Evolutionary conservation across 1,284 basidiomycete genomes (phyloP).

Genomic region (Phlebopus sp.): DNA sequence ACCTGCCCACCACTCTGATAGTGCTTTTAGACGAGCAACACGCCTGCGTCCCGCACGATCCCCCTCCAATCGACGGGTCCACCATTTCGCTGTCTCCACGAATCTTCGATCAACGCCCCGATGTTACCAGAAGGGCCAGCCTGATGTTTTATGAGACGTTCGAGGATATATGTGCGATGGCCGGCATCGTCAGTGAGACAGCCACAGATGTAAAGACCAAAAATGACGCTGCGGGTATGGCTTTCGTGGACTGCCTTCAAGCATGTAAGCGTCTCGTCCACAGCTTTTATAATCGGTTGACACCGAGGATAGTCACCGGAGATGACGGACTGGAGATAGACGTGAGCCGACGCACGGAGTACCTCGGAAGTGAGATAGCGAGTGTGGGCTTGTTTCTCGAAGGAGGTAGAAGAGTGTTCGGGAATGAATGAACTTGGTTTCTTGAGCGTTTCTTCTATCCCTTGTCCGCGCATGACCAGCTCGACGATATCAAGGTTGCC

Average conservation of each 20-base stretch:
- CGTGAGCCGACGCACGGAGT: constrained; percentile 68
- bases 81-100: constrained; percentile 47
- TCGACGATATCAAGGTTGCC: constrained; percentile 54
- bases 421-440: too few relatives aligned
- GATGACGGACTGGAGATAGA: constrained; percentile 71
- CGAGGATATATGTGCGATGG: constrained; percentile 45
- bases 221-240: constrained; percentile 63
- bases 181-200: constrained; percentile 54
- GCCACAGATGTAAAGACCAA: constrained; percentile 69
- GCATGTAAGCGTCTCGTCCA: constrained; percentile 52
- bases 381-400: constrained; percentile 14
- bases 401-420: too few relatives aligned
- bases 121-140: constrained; percentile 58
- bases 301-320: constrained; percentile 65
- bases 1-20: too few relatives aligned
- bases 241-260: constrained; percentile 44
- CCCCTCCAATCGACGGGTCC: constrained; percentile 59
- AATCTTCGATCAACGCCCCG: constrained; percentile 54
- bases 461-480: constrained; percentile 50
- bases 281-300: constrained; percentile 54
- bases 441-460: constrained; percentile 49
- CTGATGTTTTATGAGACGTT: constrained; percentile 51
- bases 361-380: constrained; percentile 59
- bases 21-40: constrained; percentile 58
- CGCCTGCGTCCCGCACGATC: constrained; percentile 45